A percentile compares a stretch with the other conserved stretches of the same genome.
Conservation (phyloP, 106 monocot species). For the Amphibolis antarctica region DNA sequence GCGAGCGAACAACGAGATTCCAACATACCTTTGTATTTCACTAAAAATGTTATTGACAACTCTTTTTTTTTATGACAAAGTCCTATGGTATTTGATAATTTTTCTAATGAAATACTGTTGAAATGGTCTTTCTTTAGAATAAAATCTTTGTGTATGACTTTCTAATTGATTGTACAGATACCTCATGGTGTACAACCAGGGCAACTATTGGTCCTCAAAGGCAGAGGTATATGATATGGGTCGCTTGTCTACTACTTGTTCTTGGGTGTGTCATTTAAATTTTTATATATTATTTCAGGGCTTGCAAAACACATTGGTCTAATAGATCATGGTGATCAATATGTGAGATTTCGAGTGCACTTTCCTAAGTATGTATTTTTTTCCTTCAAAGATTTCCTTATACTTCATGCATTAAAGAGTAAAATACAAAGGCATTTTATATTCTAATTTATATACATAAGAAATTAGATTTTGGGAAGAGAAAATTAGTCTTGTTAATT, state of each 20-base stretch:
- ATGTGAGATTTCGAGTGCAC: conserved; percentile 59
- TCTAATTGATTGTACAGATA: conserved; percentile 37
- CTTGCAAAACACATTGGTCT: conserved; percentile 55
- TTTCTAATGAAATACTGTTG: too few species aligned
- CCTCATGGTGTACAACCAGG: conserved; percentile 71
- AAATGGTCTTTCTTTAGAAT: not conserved
- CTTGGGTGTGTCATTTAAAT: not conserved
- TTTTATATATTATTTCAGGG: conserved; percentile 26
- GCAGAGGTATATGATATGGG: conserved; percentile 39
- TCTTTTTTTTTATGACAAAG: too few species aligned
- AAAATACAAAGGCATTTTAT: too few species aligned
- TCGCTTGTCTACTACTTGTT: not conserved
- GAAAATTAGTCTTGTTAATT: too few species aligned
- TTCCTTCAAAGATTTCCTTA: not conserved
- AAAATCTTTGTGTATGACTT: not conserved
- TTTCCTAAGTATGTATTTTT: conserved; percentile 57
- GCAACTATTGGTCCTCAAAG: conserved; percentile 50
- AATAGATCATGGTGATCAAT: conserved; percentile 61
- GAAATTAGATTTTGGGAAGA: too few species aligned
- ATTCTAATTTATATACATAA: too few species aligned
- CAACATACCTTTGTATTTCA: too few species aligned
- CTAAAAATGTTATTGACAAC: too few species aligned
- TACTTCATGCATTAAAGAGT: not conserved
- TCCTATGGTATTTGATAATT: too few species aligned
- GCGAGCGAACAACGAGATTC: too few species aligned